Conservation (phyloP, 2,329 filamentous ascomycete genomes). For the Exophiala spinifera region DNA sequence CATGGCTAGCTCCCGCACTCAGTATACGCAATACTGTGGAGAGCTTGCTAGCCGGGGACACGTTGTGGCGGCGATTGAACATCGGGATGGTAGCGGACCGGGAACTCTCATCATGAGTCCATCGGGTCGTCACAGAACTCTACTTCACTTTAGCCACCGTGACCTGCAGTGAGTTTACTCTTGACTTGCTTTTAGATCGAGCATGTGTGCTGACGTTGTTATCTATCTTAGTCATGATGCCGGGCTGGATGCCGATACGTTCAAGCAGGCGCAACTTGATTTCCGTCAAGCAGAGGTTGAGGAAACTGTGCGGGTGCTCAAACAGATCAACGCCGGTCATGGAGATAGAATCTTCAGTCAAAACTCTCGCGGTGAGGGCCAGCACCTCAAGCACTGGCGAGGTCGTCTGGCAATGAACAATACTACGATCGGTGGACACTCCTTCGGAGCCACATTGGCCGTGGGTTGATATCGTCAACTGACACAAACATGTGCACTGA, state of each 20-base stretch:
- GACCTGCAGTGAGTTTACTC: constrained; percentile 12
- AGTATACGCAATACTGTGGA: constrained; percentile 28
- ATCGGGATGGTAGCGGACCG: constrained; percentile 29
- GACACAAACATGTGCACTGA: neutral
- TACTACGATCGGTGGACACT: constrained; percentile 61
- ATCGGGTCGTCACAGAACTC: constrained; percentile 1
- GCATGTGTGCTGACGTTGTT: neutral
- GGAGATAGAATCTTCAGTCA: constrained; percentile 17
- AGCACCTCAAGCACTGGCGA: constrained; percentile 49
- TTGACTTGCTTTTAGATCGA: neutral
- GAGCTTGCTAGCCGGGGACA: constrained; percentile 27
- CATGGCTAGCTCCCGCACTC: constrained; percentile 28
- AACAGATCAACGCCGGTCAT: constrained; percentile 21
- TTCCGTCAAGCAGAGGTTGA: constrained; percentile 31
- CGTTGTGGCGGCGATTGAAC: constrained; percentile 28
- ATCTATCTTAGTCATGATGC: constrained; percentile 3
- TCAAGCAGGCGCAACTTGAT: constrained; percentile 29
- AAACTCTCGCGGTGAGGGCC: constrained; percentile 51
- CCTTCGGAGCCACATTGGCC: constrained; percentile 63
- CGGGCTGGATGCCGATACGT: constrained; percentile 17
- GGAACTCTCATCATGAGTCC: constrained; percentile 24
- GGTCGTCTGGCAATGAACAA: constrained; percentile 54
- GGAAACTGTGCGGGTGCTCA: constrained; percentile 24
- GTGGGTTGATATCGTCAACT: constrained; percentile 7
- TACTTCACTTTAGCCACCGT: constrained; percentile 19